These are phyloP conservation scores for Clathrospora elynae DNA, from an alignment of 2,329 filamentous ascomycete genomes.

Conservation along the genomic window DNA sequence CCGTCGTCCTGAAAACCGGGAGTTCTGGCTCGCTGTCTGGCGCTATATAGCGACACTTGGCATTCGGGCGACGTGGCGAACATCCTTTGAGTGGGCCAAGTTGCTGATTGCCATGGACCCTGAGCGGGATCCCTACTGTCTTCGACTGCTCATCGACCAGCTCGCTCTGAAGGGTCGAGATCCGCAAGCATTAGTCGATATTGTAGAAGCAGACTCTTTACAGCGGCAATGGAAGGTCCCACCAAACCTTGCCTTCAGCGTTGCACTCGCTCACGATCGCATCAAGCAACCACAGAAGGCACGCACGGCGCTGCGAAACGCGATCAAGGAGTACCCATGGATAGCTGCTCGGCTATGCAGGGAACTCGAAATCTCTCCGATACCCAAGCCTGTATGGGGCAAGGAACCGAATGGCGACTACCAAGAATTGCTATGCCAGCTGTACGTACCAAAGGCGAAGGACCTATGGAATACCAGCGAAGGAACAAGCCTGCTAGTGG, in stretches of 20 bases:
- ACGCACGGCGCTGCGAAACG: conserved; percentile 65
- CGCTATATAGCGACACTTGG: conserved; percentile 85
- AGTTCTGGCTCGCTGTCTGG: conserved; percentile 89
- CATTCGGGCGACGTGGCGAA: conserved; percentile 91
- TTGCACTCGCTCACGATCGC: conserved; percentile 76
- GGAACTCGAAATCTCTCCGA: conserved; percentile 73
- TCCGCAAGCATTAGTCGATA: conserved; percentile 73
- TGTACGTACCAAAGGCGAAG: conserved; percentile 78
- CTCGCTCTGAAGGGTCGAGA: conserved; percentile 82
- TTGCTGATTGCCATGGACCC: conserved; percentile 76
- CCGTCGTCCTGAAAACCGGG: conserved; percentile 80
- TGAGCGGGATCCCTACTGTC: conserved; percentile 77
- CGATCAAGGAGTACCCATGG: conserved; percentile 81
- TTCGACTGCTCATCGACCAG: conserved; percentile 80
- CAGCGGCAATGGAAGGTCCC: conserved; percentile 59
- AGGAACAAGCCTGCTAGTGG: conserved; percentile 69
- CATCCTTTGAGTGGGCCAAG: conserved; percentile 92
- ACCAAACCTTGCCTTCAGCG: conserved; percentile 75
- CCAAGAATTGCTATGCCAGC: conserved; percentile 71
- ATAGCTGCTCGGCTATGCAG: conserved; percentile 80
- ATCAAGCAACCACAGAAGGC: conserved; percentile 69
- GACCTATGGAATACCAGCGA: conserved; percentile 86
- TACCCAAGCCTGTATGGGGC: conserved; percentile 84
- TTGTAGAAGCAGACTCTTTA: conserved; percentile 62
- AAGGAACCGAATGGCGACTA: conserved; percentile 67